Conservation (phyloP, 1,284 basidiomycete genomes). For the Boletus hoseneyae region DNA sequence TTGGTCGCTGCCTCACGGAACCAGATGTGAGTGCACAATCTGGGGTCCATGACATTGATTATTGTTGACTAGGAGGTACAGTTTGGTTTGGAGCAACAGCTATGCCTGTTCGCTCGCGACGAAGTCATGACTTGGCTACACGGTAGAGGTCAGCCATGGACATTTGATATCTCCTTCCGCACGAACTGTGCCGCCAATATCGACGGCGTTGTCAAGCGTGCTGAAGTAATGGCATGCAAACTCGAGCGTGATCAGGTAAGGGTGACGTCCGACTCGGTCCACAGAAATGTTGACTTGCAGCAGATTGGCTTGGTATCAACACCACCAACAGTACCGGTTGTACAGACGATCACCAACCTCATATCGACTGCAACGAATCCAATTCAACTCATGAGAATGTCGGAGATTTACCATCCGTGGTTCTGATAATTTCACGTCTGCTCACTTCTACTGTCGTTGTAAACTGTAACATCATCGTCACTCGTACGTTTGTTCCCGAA, state of each 20-base stretch:
- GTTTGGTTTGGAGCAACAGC: constrained; percentile 86
- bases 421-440: constrained; percentile 45
- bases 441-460: neutral
- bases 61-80: constrained; percentile 31
- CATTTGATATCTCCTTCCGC: constrained; percentile 62
- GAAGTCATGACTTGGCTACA: constrained; percentile 81
- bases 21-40: constrained; percentile 68
- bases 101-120: constrained; percentile 90
- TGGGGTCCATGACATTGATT: neutral
- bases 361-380: constrained; percentile 78
- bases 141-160: constrained; percentile 48
- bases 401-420: constrained; percentile 81
- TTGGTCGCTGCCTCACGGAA: constrained; percentile 86
- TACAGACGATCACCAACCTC: constrained; percentile 83
- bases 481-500: constrained; percentile 4
- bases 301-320: constrained; percentile 36
- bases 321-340: constrained; percentile 52
- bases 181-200: constrained; percentile 72
- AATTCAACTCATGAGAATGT: constrained; percentile 74
- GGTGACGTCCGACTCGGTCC: neutral
- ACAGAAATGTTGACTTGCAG: constrained; percentile 25
- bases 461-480: constrained; percentile 3
- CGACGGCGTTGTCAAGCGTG: constrained; percentile 80
- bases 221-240: constrained; percentile 84
- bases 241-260: constrained; percentile 75